These are phyloP conservation scores for Phytophthora syringae DNA, from an alignment of 352 stramenopile species.

Conservation along the genomic window DNA sequence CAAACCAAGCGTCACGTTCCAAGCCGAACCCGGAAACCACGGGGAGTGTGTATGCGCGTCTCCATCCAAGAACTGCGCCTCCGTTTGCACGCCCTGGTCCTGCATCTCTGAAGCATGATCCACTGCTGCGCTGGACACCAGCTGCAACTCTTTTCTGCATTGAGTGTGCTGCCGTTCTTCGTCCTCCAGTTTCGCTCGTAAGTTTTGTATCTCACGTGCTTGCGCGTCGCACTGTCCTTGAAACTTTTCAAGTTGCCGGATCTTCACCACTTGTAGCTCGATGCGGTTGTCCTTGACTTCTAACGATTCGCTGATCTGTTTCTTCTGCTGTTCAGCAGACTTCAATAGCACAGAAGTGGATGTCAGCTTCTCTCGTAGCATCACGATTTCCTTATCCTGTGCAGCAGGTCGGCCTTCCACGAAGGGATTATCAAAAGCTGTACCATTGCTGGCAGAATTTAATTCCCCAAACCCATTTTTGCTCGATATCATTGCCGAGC, in stretches of 20 bases:
- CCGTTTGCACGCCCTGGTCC: constrained; percentile 57
- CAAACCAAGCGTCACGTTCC: constrained; percentile 32
- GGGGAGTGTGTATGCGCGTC: constrained; percentile 5
- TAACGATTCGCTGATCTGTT: constrained; percentile 51
- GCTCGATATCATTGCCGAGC: constrained; percentile 9
- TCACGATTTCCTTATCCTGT: constrained; percentile 72
- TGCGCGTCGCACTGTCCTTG: constrained; percentile 53
- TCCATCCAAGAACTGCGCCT: constrained; percentile 37
- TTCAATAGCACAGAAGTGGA: constrained; percentile 72
- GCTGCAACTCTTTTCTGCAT: constrained; percentile 59
- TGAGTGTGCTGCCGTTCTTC: constrained; percentile 47
- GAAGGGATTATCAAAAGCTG: constrained; percentile 36
- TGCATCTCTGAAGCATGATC: constrained; percentile 23
- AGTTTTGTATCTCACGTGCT: constrained; percentile 51
- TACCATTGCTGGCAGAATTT: constrained; percentile 8
- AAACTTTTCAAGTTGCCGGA: constrained; percentile 70
- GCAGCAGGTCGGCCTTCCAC: constrained; percentile 66
- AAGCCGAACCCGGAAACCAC: constrained; percentile 15
- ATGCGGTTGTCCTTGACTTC: constrained; percentile 84
- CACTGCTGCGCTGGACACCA: constrained; percentile 10
- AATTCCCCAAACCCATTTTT: constrained; percentile 22
- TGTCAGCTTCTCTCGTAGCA: constrained; percentile 75
- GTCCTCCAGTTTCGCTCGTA: constrained; percentile 57
- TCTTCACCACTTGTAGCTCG: constrained; percentile 66
- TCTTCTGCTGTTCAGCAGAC: constrained; percentile 71